phyloP scores from a whole-genome alignment of 805 yeast genomes.

The Grigorovia jiainica region DNA sequence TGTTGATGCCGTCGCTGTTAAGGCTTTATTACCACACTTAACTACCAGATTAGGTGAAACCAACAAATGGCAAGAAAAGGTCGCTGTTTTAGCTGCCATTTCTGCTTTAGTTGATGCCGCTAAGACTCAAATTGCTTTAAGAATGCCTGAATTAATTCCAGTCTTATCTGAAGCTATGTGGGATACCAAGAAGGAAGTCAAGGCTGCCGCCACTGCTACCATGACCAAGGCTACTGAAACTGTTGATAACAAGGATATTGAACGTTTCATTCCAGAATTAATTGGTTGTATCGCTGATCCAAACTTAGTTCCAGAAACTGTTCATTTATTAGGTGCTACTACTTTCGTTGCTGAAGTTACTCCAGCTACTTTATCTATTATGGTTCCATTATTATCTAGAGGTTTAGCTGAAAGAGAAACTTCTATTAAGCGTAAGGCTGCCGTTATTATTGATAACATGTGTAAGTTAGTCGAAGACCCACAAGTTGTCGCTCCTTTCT shows the following conservation, averaged over 20 bases:
- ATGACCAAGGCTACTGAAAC: slow-evolving; percentile 95
- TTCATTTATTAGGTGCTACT: slow-evolving; percentile 97
- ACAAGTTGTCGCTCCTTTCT: slow-evolving; percentile 99
- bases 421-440: slow-evolving; percentile 98
- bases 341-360: slow-evolving; percentile 99
- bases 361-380: slow-evolving; percentile 97
- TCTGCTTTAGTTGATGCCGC: slow-evolving; percentile 87
- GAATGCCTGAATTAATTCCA: slow-evolving; percentile 99
- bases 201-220: slow-evolving; percentile 91
- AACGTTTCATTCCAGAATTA: slow-evolving; percentile 96
- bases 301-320: slow-evolving; percentile 96
- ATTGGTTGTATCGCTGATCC: slow-evolving; percentile 96
- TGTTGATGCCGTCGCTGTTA: slow-evolving; percentile 88
- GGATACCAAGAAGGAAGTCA: slow-evolving; percentile 99
- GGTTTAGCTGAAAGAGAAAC: slow-evolving; percentile 99
- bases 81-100: slow-evolving; percentile 76
- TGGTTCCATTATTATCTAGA: slow-evolving; percentile 98
- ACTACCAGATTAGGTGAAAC: slow-evolving; percentile 57
- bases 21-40: slow-evolving; percentile 78
- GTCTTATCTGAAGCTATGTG: slow-evolving; percentile 98
- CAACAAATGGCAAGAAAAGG: slow-evolving; percentile 98
- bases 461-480: slow-evolving; percentile 99
- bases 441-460: slow-evolving; percentile 99
- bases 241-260: slow-evolving; percentile 99
- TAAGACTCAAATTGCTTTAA: slow-evolving; percentile 89